These are phyloP conservation scores for Plasmodium falciparum DNA, from an alignment of 169 alveolate species.

Conservation along the genomic window DNA sequence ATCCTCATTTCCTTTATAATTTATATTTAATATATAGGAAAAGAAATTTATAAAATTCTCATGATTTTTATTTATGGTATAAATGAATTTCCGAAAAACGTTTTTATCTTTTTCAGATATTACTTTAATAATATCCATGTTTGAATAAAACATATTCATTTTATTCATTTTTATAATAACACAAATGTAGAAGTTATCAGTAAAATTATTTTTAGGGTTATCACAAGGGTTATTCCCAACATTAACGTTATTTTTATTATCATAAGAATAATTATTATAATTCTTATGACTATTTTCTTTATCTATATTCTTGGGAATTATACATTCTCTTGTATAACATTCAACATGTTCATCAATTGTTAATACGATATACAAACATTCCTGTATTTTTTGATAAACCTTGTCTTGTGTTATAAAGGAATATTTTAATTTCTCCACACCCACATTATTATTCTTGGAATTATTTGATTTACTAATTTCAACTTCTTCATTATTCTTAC, in stretches of 20 bases:
- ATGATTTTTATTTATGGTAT: constrained; percentile 61
- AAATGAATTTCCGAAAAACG: constrained; percentile 46
- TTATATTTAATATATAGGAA: constrained; percentile 45
- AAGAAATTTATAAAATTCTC: constrained; percentile 46
- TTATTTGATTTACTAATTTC: constrained; percentile 6
- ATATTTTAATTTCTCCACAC: constrained; percentile 18
- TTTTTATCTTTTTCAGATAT: constrained; percentile 30
- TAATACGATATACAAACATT: constrained; percentile 56
- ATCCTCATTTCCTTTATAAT: constrained; percentile 52
- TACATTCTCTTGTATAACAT: constrained; percentile 10
- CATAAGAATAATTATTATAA: neutral
- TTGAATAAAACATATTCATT: constrained; percentile 66
- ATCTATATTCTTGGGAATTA: neutral
- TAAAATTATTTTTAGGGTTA: neutral
- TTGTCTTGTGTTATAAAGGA: constrained; percentile 39
- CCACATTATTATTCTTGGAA: neutral
- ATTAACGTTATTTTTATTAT: neutral
- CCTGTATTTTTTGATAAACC: constrained; percentile 73
- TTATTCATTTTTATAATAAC: constrained; percentile 55
- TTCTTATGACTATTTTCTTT: neutral
- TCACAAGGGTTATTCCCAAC: neutral
- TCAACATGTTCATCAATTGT: constrained; percentile 62
- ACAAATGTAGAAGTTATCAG: constrained; percentile 5
- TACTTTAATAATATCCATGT: constrained; percentile 60
- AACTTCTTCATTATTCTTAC: constrained; percentile 1